phyloP scores from a whole-genome alignment of 208 protist genomes.

The Porcisia hertigi region DNA sequence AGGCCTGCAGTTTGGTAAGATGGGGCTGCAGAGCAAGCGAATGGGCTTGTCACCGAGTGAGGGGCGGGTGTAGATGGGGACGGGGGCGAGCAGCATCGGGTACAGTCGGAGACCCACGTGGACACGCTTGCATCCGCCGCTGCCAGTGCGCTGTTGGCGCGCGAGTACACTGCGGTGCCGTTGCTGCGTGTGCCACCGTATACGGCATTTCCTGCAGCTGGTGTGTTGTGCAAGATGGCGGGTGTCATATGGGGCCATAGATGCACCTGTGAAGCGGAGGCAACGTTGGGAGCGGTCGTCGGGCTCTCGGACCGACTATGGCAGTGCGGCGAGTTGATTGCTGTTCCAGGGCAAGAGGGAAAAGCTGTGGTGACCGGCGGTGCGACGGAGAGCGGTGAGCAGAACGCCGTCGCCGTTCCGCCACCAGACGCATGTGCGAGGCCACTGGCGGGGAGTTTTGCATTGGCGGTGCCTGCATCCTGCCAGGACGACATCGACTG shows the following conservation, averaged over 20 bases:
- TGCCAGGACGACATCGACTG: conserved; percentile 17
- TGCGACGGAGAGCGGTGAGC: conserved; percentile 1
- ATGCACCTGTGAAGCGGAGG: not conserved
- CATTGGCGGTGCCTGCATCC: not conserved
- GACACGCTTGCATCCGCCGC: not conserved
- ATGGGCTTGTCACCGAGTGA: not conserved
- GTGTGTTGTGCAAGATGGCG: not conserved
- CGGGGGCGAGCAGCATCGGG: not conserved
- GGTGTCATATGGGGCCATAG: not conserved
- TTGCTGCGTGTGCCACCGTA: not conserved
- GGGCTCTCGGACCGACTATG: conserved; percentile 12
- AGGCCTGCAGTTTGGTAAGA: not conserved
- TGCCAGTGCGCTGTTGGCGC: not conserved
- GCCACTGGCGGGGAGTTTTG: not conserved
- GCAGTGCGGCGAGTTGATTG: not conserved
- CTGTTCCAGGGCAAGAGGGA: conserved; percentile 5
- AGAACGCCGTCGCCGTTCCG: not conserved
- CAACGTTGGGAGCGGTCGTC: not conserved
- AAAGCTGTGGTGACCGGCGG: conserved; percentile 1
- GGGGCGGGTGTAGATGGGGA: not conserved
- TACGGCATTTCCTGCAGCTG: not conserved
- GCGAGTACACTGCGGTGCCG: not conserved
- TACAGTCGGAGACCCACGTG: not conserved
- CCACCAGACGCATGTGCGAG: not conserved
- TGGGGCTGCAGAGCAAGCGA: not conserved